Conservation (phyloP, 257 asterid species). For the Rauvolfia tetraphylla region DNA sequence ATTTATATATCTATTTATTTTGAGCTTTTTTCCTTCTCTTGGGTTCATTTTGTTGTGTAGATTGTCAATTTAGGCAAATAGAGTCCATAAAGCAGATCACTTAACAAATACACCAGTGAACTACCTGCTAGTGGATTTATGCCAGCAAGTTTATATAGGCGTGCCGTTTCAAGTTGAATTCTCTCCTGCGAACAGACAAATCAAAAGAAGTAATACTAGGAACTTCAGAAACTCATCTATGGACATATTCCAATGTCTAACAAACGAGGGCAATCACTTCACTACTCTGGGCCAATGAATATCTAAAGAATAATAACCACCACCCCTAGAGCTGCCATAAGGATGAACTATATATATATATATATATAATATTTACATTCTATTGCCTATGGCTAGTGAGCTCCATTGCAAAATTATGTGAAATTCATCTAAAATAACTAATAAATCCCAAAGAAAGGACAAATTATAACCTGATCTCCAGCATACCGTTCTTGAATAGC, state of each 20-base stretch:
- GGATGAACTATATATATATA: not conserved
- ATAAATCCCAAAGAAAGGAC: slow-evolving; percentile 16
- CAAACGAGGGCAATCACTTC: not conserved
- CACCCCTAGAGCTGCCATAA: not conserved
- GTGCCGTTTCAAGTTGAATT: slow-evolving; percentile 91
- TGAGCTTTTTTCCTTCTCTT: not conserved
- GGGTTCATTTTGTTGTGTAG: too few relatives aligned
- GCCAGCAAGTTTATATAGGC: slow-evolving; percentile 95
- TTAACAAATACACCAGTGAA: not conserved
- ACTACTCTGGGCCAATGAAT: not conserved
- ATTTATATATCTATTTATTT: too few relatives aligned
- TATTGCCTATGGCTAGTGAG: not conserved
- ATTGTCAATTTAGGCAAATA: not conserved
- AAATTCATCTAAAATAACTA: not conserved
- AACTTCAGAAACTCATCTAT: not conserved
- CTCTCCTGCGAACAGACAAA: slow-evolving; percentile 62
- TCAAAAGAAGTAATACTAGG: slow-evolving; percentile 14
- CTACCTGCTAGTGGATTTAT: slow-evolving; percentile 96
- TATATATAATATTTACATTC: not conserved
- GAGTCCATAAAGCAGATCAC: not conserved
- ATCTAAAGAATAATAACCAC: not conserved
- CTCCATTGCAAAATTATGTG: not conserved
- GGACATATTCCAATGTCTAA: not conserved
- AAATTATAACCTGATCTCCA: slow-evolving; percentile 81
- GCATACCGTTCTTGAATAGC: slow-evolving; percentile 96